Evolutionary conservation across 768 basidiomycete species (phyloP).

Genomic region (Pleurotus giganteus): DNA sequence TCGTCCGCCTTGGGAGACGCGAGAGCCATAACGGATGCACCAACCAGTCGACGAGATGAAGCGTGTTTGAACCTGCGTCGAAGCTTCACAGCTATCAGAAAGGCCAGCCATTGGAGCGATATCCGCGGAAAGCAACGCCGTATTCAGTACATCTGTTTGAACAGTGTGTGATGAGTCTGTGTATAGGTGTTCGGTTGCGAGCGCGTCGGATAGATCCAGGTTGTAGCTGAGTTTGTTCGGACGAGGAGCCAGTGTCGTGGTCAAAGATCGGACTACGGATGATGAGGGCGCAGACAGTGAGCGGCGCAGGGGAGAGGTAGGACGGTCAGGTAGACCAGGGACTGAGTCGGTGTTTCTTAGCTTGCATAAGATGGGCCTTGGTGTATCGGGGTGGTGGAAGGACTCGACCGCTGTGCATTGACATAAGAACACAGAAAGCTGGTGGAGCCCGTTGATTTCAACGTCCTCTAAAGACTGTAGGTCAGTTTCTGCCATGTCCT

Average conservation of each 20-base stretch:
- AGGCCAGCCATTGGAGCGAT: background rate
- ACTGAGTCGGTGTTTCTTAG: background rate
- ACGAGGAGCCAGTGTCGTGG: conserved; percentile 9
- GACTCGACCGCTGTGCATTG: conserved; percentile 1
- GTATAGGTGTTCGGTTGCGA: background rate
- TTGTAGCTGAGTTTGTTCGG: conserved; percentile 8
- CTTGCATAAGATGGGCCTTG: background rate
- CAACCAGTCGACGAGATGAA: conserved; percentile 40
- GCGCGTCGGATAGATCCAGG: background rate
- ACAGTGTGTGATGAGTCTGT: background rate
- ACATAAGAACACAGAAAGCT: conserved; percentile 11
- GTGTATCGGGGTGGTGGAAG: background rate
- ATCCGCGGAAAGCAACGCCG: background rate
- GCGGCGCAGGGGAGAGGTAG: background rate
- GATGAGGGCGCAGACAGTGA: background rate
- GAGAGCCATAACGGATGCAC: conserved; percentile 38
- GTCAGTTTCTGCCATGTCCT: background rate
- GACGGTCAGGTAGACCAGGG: background rate
- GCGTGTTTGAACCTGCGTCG: conserved; percentile 27
- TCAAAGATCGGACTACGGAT: background rate
- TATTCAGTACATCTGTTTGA: background rate
- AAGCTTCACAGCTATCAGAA: background rate
- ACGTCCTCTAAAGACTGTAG: conserved; percentile 15
- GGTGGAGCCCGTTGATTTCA: conserved; percentile 25
- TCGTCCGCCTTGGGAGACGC: conserved; percentile 37